A percentile compares a stretch with the other conserved stretches of the same genome.
phyloP scores from a whole-genome alignment of 1,284 basidiomycete genomes.

The Sphagnurus paluster region DNA sequence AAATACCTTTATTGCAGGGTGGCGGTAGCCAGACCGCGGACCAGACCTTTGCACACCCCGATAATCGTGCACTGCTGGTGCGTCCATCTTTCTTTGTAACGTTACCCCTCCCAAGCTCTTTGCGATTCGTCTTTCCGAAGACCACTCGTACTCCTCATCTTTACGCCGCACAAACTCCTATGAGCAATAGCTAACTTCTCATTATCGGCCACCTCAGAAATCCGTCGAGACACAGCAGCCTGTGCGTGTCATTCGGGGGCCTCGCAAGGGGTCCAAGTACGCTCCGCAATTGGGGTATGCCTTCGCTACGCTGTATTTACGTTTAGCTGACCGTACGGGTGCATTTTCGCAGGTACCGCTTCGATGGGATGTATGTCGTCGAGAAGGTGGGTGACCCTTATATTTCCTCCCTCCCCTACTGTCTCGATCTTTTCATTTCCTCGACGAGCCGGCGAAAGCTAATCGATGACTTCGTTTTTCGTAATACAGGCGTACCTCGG shows the following conservation, averaged over 20 bases:
- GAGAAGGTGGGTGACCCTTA: slow-evolving; percentile 23
- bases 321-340: too few species aligned
- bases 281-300: slow-evolving; percentile 35
- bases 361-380: slow-evolving; percentile 47
- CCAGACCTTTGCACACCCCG: slow-evolving; percentile 33
- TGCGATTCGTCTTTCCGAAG: too few species aligned
- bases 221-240: slow-evolving; percentile 31
- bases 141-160: not conserved
- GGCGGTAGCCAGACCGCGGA: slow-evolving; percentile 30
- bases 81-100: not conserved
- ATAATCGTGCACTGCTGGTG: slow-evolving; percentile 35
- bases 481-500: slow-evolving; percentile 24
- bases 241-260: slow-evolving; percentile 42
- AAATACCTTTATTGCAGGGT: too few species aligned
- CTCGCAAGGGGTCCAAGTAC: slow-evolving; percentile 21
- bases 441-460: too few species aligned
- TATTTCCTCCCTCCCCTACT: too few species aligned
- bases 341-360: slow-evolving; percentile 37
- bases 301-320: not conserved
- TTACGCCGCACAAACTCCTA: too few species aligned
- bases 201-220: too few species aligned
- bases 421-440: too few species aligned
- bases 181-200: too few species aligned
- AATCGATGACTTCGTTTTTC: not conserved
- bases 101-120: too few species aligned